A percentile compares a stretch with the other conserved stretches of the same genome.
These are phyloP conservation scores for Neurospora africana DNA, from an alignment of 495 filamentous ascomycete genomes.

Conservation along the genomic window DNA sequence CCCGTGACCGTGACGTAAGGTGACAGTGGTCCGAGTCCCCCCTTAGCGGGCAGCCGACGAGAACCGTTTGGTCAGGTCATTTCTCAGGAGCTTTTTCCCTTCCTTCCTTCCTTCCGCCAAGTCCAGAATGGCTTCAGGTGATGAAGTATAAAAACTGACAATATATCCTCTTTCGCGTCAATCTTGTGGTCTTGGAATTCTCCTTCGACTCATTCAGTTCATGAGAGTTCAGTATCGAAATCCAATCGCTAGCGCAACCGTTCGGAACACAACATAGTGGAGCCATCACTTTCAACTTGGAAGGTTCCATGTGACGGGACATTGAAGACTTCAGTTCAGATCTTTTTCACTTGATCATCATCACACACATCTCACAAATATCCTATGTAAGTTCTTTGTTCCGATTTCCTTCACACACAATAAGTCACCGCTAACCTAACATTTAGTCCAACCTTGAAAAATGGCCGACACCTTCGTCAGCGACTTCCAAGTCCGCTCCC, in stretches of 20 bases:
- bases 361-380: background rate
- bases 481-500: constrained; percentile 21
- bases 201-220: background rate
- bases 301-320: background rate
- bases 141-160: background rate
- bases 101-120: background rate
- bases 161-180: background rate
- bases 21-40: background rate
- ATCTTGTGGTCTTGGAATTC: background rate
- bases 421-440: fast-evolving
- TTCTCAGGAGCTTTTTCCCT: background rate
- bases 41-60: too few relatives aligned
- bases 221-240: background rate
- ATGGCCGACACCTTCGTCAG: constrained; percentile 15
- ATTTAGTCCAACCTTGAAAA: background rate
- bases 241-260: background rate
- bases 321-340: background rate
- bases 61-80: background rate
- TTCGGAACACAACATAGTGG: background rate
- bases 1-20: background rate
- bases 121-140: background rate
- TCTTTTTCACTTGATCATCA: background rate
- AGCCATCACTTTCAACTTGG: background rate
- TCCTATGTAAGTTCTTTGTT: background rate
- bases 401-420: background rate